phyloP scores from a whole-genome alignment of 1,284 basidiomycete species.

The Ceratorhiza oryzae-sativae region DNA sequence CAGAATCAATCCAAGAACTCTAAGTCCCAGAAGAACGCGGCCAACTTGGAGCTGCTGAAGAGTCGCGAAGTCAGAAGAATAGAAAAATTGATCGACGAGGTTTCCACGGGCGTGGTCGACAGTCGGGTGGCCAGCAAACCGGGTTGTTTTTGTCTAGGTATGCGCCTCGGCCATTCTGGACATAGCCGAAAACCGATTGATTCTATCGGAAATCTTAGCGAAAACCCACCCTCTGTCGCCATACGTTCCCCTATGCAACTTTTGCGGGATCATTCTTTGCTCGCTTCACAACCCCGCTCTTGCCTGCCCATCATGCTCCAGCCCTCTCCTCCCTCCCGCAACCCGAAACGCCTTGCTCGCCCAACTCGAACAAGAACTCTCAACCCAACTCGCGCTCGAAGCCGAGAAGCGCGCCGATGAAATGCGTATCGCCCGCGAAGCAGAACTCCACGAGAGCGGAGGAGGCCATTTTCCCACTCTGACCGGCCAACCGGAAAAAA shows the following conservation, averaged over 20 bases:
- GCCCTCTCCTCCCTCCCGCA: slow-evolving; percentile 30
- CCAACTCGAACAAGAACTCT: slow-evolving; percentile 33
- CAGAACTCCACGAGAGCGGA: slow-evolving; percentile 4
- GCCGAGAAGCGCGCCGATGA: slow-evolving; percentile 25
- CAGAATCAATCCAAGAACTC: slow-evolving; percentile 14
- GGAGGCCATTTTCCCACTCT: slow-evolving; percentile 33
- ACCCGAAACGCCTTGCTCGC: slow-evolving; percentile 26
- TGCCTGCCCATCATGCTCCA: slow-evolving; percentile 33
- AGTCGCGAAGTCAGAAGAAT: slow-evolving; percentile 25
- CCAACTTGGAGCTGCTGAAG: slow-evolving; percentile 4
- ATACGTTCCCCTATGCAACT: slow-evolving; percentile 20
- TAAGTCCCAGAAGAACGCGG: neutral
- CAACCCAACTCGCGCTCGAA: neutral
- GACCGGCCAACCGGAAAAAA: slow-evolving; percentile 17
- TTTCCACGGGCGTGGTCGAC: slow-evolving; percentile 32
- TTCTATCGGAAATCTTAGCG: neutral
- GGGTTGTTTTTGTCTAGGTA: slow-evolving; percentile 35
- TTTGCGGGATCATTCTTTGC: slow-evolving; percentile 33
- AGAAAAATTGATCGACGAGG: slow-evolving; percentile 26
- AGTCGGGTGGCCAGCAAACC: slow-evolving; percentile 19
- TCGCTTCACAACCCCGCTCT: slow-evolving; percentile 33
- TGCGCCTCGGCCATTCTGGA: neutral
- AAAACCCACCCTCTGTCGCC: neutral
- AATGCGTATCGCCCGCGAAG: neutral
- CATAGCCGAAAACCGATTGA: neutral